These are phyloP conservation scores for Phanerochaete carnosa DNA, from an alignment of 768 basidiomycete genomes.

Conservation along the genomic window DNA sequence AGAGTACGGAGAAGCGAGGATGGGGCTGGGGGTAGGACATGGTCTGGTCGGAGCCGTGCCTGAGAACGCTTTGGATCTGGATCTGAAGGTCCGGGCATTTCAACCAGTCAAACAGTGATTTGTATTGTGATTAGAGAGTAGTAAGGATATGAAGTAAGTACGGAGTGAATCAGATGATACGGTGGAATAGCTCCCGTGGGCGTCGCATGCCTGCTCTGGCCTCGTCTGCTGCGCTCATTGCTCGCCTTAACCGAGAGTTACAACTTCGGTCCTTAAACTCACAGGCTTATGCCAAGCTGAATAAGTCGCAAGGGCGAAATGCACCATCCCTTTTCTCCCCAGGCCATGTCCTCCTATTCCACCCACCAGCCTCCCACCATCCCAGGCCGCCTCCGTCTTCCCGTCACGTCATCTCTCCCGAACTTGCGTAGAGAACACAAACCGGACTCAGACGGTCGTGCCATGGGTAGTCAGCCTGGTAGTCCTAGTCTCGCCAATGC, in stretches of 20 bases:
- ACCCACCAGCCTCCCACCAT: constrained; percentile 4
- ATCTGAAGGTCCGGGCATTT: not conserved
- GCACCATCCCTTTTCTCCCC: constrained; percentile 3
- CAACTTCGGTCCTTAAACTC: not conserved
- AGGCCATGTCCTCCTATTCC: constrained; percentile 1
- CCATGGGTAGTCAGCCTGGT: constrained; percentile 1
- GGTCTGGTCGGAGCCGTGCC: constrained; percentile 17
- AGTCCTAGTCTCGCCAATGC: constrained; percentile 12
- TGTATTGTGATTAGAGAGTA: not conserved
- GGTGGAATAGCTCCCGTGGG: not conserved
- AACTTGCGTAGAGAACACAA: constrained; percentile 13
- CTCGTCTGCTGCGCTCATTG: not conserved
- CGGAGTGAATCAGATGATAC: not conserved
- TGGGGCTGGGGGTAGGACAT: constrained; percentile 57
- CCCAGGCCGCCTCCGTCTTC: constrained; percentile 8
- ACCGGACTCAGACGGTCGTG: constrained; percentile 1
- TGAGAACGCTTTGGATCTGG: not conserved
- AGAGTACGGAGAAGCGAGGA: constrained; percentile 66
- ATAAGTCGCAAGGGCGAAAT: not conserved
- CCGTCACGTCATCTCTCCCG: constrained; percentile 18
- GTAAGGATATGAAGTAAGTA: not conserved
- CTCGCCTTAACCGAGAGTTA: not conserved
- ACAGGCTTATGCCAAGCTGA: not conserved
- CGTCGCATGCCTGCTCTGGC: not conserved
- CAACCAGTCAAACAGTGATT: not conserved